phyloP scores from a whole-genome alignment of 768 basidiomycete species.

The Lactarius hatsudake region DNA sequence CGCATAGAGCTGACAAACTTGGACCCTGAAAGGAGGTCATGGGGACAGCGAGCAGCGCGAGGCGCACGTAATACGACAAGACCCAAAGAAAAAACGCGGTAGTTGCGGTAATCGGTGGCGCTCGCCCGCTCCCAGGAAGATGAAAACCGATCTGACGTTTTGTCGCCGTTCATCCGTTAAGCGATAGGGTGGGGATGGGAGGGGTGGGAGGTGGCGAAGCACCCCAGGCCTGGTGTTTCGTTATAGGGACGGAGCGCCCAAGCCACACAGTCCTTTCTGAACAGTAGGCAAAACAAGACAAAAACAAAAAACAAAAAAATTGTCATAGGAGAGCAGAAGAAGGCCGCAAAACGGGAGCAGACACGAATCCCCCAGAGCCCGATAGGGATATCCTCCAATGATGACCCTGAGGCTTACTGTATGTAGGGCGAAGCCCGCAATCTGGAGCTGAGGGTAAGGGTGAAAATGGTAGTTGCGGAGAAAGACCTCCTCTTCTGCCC shows the following conservation, averaged over 20 bases:
- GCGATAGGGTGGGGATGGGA: constrained; percentile 18
- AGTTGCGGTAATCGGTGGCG: constrained; percentile 24
- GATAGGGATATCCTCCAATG: constrained; percentile 5
- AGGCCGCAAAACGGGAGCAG: constrained; percentile 1
- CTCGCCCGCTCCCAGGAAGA: constrained; percentile 16
- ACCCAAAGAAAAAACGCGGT: neutral
- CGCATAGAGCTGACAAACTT: constrained; percentile 1
- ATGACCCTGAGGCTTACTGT: constrained; percentile 8
- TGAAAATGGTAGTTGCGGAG: constrained; percentile 4
- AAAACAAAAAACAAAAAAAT: neutral
- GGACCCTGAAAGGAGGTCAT: constrained; percentile 20
- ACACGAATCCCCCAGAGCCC: constrained; percentile 2
- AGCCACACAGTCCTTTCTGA: neutral
- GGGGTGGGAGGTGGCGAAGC: constrained; percentile 13
- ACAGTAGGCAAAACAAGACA: neutral
- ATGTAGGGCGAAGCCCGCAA: constrained; percentile 2
- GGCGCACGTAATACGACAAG: constrained; percentile 22
- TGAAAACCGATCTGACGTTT: constrained; percentile 24
- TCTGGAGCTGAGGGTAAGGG: constrained; percentile 1
- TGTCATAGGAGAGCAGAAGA: constrained; percentile 11
- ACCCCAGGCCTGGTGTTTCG: constrained; percentile 15
- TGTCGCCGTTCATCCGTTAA: constrained; percentile 21
- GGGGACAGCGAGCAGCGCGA: constrained; percentile 13
- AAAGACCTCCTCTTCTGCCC: neutral
- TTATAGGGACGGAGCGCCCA: constrained; percentile 22